Evolutionary conservation across 2,329 filamentous ascomycete genomes (phyloP).

Genomic region (Leptographium radiaticola): DNA sequence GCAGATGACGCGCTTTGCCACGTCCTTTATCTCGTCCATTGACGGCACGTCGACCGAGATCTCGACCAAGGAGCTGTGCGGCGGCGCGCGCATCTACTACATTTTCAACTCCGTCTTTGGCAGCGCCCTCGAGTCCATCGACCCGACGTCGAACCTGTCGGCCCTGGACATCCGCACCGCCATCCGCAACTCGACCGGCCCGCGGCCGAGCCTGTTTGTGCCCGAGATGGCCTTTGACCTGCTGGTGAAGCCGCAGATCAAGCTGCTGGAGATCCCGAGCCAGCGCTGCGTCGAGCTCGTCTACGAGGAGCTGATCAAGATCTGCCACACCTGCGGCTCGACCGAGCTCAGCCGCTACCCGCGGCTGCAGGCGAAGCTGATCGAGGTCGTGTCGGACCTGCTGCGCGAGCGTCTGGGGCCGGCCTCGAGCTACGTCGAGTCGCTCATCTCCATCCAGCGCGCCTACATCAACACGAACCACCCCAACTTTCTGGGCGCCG

Average conservation of each 20-base stretch:
- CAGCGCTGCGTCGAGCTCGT: conserved; percentile 96
- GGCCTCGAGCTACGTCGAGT: conserved; percentile 83
- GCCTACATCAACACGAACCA: conserved; percentile 99
- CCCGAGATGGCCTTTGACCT: conserved; percentile 96
- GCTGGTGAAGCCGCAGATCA: conserved; percentile 96
- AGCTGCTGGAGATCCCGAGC: conserved; percentile 84
- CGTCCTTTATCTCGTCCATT: conserved; percentile 95
- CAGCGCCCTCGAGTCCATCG: conserved; percentile 88
- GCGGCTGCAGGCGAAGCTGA: conserved; percentile 86
- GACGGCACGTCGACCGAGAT: conserved; percentile 98
- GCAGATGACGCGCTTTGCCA: conserved; percentile 95
- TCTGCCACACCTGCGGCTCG: conserved; percentile 95
- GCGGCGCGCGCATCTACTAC: conserved; percentile 92
- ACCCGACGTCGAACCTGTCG: conserved; percentile 89
- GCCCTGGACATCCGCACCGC: conserved; percentile 92
- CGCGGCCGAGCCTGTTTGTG: conserved; percentile 88
- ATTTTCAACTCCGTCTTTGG: conserved; percentile 99
- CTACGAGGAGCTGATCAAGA: conserved; percentile 98
- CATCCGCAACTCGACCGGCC: conserved; percentile 94
- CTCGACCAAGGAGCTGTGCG: conserved; percentile 93
- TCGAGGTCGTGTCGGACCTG: conserved; percentile 94
- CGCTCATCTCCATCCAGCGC: conserved; percentile 89
- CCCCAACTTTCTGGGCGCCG: conserved; percentile 93
- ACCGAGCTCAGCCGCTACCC: conserved; percentile 88
- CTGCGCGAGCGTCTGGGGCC: conserved; percentile 85